These are phyloP conservation scores for Barnettozyma sucrosica DNA, from an alignment of 805 yeast genomes.

Conservation along the genomic window DNA sequence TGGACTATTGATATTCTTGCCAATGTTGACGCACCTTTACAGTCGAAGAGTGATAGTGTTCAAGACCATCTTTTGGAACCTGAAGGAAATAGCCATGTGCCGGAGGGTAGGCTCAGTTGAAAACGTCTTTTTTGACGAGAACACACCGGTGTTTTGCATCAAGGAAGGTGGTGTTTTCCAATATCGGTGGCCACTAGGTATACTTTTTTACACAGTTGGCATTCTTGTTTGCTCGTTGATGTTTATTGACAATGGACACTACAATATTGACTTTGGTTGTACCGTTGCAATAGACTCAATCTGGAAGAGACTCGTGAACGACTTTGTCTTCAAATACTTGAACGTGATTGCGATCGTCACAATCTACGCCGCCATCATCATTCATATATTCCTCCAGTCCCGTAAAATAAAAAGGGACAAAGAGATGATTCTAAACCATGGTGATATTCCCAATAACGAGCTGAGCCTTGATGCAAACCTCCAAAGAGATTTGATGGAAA, in stretches of 20 bases:
- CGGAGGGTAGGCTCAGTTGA: background rate
- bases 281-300: conserved; percentile 12
- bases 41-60: background rate
- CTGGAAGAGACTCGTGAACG: conserved; percentile 18
- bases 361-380: conserved; percentile 15
- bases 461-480: background rate
- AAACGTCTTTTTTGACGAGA: background rate
- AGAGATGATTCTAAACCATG: background rate
- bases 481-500: background rate
- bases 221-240: conserved; percentile 7
- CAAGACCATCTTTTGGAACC: background rate
- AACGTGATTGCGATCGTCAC: conserved; percentile 13
- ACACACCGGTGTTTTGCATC: too few relatives aligned
- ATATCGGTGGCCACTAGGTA: background rate
- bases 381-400: too few relatives aligned
- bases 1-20: conserved; percentile 16
- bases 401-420: background rate
- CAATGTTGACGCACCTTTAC: background rate
- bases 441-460: background rate
- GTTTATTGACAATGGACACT: conserved; percentile 13
- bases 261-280: conserved; percentile 11
- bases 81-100: background rate
- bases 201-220: background rate
- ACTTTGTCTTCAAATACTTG: conserved; percentile 13
- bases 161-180: background rate